These are phyloP conservation scores for Linnemannia zychae DNA, from an alignment of 192 early-diverging fungal species.

Conservation along the genomic window DNA sequence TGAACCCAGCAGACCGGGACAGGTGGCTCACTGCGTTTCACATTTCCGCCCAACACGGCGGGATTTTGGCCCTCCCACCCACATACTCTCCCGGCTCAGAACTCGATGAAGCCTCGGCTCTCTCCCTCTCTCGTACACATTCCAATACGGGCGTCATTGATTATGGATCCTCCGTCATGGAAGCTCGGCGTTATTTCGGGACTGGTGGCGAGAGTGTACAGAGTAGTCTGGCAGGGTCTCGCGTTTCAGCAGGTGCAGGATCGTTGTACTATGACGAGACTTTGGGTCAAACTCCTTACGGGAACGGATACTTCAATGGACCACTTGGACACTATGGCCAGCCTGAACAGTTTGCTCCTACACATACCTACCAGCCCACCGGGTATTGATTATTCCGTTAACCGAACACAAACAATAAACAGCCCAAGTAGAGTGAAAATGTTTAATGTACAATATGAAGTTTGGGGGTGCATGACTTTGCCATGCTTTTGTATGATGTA, in stretches of 20 bases:
- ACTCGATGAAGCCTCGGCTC: not conserved
- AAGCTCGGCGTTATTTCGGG: not conserved
- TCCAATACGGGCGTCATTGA: not conserved
- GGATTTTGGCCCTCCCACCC: not conserved
- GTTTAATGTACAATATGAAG: not conserved
- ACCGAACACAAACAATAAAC: too few species aligned
- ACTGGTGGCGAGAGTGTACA: not conserved
- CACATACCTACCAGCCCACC: not conserved
- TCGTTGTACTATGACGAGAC: conserved; percentile 10
- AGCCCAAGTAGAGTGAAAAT: too few species aligned
- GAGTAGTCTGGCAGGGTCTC: not conserved
- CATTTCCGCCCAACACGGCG: not conserved
- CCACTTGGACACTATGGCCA: not conserved
- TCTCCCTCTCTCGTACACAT: not conserved
- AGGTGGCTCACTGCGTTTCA: not conserved
- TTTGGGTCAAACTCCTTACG: conserved; percentile 6
- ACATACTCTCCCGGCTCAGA: conserved; percentile 1
- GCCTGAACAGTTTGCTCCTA: not conserved
- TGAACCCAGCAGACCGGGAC: not conserved
- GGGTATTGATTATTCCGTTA: not conserved
- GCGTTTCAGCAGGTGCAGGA: not conserved
- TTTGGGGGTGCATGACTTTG: not conserved
- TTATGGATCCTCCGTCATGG: not conserved
- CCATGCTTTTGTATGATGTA: too few species aligned
- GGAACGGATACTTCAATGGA: not conserved